These are phyloP conservation scores for Crithidia bombi DNA, from an alignment of 208 protist genomes.

Conservation along the genomic window DNA sequence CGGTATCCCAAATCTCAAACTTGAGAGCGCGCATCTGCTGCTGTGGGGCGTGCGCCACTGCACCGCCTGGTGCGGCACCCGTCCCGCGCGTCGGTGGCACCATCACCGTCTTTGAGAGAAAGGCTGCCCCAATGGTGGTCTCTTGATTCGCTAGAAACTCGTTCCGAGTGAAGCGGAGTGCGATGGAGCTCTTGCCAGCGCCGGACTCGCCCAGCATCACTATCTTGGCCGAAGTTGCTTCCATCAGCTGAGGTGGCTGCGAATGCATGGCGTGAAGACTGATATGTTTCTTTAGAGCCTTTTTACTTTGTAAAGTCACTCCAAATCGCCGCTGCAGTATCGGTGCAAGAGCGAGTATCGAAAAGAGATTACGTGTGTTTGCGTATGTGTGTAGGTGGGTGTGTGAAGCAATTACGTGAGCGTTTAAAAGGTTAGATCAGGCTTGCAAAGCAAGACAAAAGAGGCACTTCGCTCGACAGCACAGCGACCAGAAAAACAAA, in stretches of 20 bases:
- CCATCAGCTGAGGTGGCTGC: slow-evolving; percentile 32
- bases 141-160: slow-evolving; percentile 87
- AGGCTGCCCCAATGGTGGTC: slow-evolving; percentile 89
- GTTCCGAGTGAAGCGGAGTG: slow-evolving; percentile 84
- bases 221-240: slow-evolving; percentile 78
- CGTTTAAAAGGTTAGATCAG: too few relatives aligned
- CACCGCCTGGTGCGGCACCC: slow-evolving; percentile 13
- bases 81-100: slow-evolving; percentile 42
- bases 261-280: slow-evolving; percentile 12
- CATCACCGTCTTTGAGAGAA: slow-evolving; percentile 79
- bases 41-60: slow-evolving; percentile 16
- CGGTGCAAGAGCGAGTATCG: too few relatives aligned
- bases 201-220: slow-evolving; percentile 90
- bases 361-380: too few relatives aligned
- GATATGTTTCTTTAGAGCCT: not conserved
- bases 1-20: slow-evolving; percentile 93
- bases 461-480: too few relatives aligned
- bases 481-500: too few relatives aligned
- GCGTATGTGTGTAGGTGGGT: too few relatives aligned
- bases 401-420: too few relatives aligned
- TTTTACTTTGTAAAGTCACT: too few relatives aligned
- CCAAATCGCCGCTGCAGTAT: too few relatives aligned
- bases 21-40: slow-evolving; percentile 59
- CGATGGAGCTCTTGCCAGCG: slow-evolving; percentile 91
- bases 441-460: too few relatives aligned